Evolutionary conservation across 2,329 filamentous ascomycete genomes (phyloP), one percentile per base, ranked within the genome.

Genomic region (Cladosporium sp.): DNA sequence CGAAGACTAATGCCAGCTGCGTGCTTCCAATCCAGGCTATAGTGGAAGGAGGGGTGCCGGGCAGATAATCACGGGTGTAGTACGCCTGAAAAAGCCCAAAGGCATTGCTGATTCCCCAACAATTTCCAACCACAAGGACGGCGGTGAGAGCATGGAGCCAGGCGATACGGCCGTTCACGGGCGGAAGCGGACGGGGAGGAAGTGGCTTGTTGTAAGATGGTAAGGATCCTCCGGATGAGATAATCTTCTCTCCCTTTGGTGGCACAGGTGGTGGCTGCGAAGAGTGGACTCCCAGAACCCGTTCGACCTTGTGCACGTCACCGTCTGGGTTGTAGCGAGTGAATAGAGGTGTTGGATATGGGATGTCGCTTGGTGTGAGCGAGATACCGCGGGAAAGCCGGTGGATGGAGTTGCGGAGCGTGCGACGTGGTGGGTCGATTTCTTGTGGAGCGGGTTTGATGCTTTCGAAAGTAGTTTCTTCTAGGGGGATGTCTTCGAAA

Each of bases 11-110:
- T 18, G 63, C 63, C 2, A 67, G 52, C 53, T 69, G 67, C 1
- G 65, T 63, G 18, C 61, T 66, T 7, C 67, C 68, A 20, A 70
- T 68, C 65, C 65, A 69, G 7, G 66, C 60, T 18, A 70, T 64
- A 3, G 56, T 52, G 13, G 61, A 58, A 15, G 40, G 54, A 18
- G 32, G 44, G 9, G 55, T 55, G 11, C 40, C 48, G 3, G 47
- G 53, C 9, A 63, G 47, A 42, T 58, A 54, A 32, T 47, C 32
- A 4, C 54, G 54, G 12, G 62, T 52, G 54, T 67, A 68, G 51
- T 64, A 66, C 2, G 64, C 62, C 50, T 67, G 60, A 47, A 68
- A 67, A 1, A 67, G 55, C 4, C 65, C 65, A 39, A 62, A 69
- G 0, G 59, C 52, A 24, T 64, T 63, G 9, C 57, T 55, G 8